phyloP scores from a whole-genome alignment of 768 basidiomycete species.

The Leccinum subgranulosum region DNA sequence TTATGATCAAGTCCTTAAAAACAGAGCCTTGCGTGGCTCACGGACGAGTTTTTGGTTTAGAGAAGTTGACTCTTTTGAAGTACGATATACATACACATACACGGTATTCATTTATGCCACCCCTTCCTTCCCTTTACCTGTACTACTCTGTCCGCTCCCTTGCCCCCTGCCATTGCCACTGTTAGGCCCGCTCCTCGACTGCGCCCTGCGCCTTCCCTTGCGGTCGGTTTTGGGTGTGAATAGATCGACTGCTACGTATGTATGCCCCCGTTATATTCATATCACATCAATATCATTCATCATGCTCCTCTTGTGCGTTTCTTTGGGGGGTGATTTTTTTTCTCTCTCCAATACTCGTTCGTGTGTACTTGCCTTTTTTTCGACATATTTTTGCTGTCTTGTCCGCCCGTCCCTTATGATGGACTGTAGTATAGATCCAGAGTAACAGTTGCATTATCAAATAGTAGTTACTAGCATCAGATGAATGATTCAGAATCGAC shows the following conservation, averaged over 20 bases:
- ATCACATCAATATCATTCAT: background rate
- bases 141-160: background rate
- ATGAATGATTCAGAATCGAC: too few relatives aligned
- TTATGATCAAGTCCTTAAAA: constrained; percentile 1
- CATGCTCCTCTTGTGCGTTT: background rate
- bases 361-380: background rate
- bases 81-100: background rate
- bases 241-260: background rate
- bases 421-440: background rate
- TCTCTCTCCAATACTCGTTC: background rate
- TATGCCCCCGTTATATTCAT: background rate
- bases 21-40: background rate
- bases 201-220: background rate
- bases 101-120: background rate
- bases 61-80: background rate
- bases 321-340: background rate
- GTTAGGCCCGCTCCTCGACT: background rate
- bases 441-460: too few relatives aligned
- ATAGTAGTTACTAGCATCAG: too few relatives aligned
- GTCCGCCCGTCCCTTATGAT: too few relatives aligned
- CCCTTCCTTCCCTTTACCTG: background rate
- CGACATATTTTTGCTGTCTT: background rate
- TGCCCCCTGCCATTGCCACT: too few relatives aligned
- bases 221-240: background rate
- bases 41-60: background rate